Evolutionary conservation across 768 basidiomycete genomes (phyloP), one percentile per base, ranked within the genome.

Genomic region (Lactarius hengduanensis): DNA sequence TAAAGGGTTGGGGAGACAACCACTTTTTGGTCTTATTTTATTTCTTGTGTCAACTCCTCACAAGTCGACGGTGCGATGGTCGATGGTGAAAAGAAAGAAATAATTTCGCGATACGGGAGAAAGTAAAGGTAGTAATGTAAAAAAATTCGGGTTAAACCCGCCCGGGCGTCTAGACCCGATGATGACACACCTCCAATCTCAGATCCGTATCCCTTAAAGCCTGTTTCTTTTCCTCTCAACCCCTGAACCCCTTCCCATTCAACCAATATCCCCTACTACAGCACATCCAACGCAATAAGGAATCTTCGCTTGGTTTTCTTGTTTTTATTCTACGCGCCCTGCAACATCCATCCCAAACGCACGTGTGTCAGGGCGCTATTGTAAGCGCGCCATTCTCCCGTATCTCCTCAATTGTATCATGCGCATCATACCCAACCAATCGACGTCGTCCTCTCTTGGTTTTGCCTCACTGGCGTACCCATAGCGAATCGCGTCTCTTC

Each of bases 161-260:
- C 13, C 28, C 8, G 58, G 57, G 65, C 65, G 57, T n/a, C 61
- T 58, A 58, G 65, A 32, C 65, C 60, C n/a, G 45, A n/a, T 30
- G 64, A 61, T 66, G 60, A 66, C 60, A 62, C 59, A 66, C 36
- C 41, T 10, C 57, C 2, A 3, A 63, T 63, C 56, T 47, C 2
- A 55, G 53, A 65, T 56, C 47, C 11, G 2, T 13, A 30, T 32
- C 55, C 65, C 58, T 50, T 66, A 66, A 66, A 66, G 65, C 57
- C 65, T 66, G 56, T 66, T 66, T 62, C 32, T 32, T 43, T 57
- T 20, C 63, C 20, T 20, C 11, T 32, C n/a, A 11, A 20, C 16
- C 28, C n/a, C 30, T 18, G 7, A 3, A 28, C 53, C 50, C 64
- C 53, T 45, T 43, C 54, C 57, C 34, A 4, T 53, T 34, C 26